Conservation (phyloP, 2,329 filamentous ascomycete genomes). For the Coniochaeta ligniaria region DNA sequence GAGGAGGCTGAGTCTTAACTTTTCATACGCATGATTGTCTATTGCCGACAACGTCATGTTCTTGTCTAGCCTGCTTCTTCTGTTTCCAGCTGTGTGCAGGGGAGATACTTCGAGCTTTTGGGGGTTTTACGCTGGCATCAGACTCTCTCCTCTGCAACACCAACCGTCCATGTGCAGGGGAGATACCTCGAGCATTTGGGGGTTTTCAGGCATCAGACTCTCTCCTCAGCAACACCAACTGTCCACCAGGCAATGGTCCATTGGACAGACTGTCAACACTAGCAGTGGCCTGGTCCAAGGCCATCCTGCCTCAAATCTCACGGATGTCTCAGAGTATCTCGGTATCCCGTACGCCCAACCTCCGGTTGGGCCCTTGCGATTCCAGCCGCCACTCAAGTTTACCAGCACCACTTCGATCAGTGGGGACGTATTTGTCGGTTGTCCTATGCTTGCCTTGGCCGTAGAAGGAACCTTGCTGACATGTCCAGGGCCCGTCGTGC, state of each 20-base stretch:
- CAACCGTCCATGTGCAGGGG: too few species aligned
- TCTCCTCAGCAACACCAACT: background rate
- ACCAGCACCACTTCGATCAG: constrained; percentile 6
- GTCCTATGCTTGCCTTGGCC: background rate
- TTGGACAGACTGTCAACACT: constrained; percentile 17
- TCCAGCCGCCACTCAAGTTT: constrained; percentile 15
- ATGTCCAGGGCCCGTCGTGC: constrained; percentile 3
- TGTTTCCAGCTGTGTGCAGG: background rate
- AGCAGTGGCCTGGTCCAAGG: constrained; percentile 23
- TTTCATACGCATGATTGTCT: background rate
- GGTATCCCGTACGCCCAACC: constrained; percentile 21
- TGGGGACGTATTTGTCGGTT: constrained; percentile 4
- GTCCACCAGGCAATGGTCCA: background rate
- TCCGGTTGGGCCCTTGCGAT: constrained; percentile 15
- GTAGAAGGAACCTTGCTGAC: background rate
- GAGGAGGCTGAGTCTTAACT: background rate
- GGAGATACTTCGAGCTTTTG: too few species aligned
- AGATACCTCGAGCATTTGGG: background rate
- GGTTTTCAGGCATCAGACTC: background rate
- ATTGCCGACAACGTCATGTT: background rate
- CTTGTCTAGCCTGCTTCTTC: background rate
- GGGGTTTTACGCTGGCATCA: too few species aligned
- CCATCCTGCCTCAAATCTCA: constrained; percentile 17
- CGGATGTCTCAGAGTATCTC: constrained; percentile 25
- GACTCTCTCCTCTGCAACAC: too few species aligned